Evolutionary conservation across 495 filamentous ascomycete species (phyloP).

Genomic region (Endocarpon pusillum): DNA sequence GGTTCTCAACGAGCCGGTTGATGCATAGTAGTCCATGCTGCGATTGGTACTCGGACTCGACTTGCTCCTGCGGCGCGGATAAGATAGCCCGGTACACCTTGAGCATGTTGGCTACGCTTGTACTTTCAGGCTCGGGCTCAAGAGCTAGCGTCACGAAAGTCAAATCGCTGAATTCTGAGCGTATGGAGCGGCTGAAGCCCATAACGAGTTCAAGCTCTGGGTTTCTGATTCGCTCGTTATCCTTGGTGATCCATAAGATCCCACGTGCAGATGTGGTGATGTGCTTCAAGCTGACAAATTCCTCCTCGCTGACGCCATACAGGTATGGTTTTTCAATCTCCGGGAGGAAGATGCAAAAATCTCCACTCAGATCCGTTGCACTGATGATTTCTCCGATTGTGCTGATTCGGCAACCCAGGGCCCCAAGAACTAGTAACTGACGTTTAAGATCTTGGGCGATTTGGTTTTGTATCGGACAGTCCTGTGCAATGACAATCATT

Average conservation of each 20-base stretch:
- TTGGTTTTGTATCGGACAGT: background rate
- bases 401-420: background rate
- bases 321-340: background rate
- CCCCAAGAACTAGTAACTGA: background rate
- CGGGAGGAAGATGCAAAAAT: background rate
- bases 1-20: constrained; percentile 8
- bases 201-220: background rate
- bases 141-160: background rate
- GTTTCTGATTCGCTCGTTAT: background rate
- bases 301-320: background rate
- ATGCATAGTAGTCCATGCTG: background rate
- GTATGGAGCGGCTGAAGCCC: background rate
- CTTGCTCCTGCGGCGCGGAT: background rate
- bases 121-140: background rate
- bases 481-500: background rate
- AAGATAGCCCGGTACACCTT: background rate
- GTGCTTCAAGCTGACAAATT: background rate
- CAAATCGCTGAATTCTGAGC: background rate
- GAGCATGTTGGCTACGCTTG: background rate
- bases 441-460: background rate
- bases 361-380: background rate
- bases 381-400: background rate
- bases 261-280: background rate
- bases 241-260: constrained; percentile 1
- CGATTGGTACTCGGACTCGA: background rate